These are phyloP conservation scores for Yarrowia keelungensis DNA, from an alignment of 805 yeast species.

Conservation along the genomic window DNA sequence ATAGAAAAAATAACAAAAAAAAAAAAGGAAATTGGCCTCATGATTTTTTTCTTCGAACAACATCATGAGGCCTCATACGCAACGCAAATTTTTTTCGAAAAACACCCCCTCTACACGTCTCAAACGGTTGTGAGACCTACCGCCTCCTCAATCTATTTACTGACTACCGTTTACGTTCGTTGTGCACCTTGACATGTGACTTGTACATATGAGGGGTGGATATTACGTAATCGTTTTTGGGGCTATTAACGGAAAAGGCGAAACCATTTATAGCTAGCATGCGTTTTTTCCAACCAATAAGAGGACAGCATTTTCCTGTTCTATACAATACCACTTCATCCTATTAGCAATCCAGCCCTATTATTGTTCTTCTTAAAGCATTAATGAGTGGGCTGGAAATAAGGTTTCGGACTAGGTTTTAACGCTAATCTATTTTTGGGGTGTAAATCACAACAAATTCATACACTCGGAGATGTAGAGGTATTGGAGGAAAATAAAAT, in stretches of 20 bases:
- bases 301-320: too few species aligned
- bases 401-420: neutral
- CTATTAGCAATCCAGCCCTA: too few species aligned
- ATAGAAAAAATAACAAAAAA: too few species aligned
- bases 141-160: neutral
- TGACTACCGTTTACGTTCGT: neutral
- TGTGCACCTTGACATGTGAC: conserved; percentile 1
- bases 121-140: too few species aligned
- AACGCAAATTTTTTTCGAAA: too few species aligned
- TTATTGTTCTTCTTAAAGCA: neutral
- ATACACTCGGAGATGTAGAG: neutral
- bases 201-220: neutral
- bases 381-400: neutral
- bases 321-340: too few species aligned
- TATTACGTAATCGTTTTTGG: too few species aligned
- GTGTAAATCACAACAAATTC: neutral
- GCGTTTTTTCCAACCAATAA: neutral
- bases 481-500: neutral
- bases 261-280: neutral
- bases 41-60: too few species aligned
- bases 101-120: too few species aligned
- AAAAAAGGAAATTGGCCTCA: too few species aligned
- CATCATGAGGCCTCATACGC: too few species aligned
- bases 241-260: too few species aligned
- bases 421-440: conserved; percentile 10